Conservation (phyloP, 2,329 filamentous ascomycete genomes). For the Aspergillus calidoustus region DNA sequence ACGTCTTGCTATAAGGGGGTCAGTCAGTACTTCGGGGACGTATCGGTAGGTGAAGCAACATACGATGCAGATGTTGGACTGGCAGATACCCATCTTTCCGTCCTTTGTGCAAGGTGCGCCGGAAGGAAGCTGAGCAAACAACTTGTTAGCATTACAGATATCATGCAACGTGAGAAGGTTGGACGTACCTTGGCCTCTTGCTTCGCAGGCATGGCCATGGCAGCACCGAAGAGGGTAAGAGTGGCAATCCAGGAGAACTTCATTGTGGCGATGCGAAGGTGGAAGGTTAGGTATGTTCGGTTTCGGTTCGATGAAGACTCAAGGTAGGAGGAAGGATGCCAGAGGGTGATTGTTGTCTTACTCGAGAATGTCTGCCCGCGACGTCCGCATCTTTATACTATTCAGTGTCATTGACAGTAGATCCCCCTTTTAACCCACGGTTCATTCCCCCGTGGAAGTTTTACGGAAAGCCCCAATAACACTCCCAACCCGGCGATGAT, state of each 20-base stretch:
- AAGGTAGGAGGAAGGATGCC: neutral
- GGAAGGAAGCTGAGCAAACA: neutral
- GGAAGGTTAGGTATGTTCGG: neutral
- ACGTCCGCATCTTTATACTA: neutral
- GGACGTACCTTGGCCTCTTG: neutral
- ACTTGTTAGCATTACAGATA: neutral
- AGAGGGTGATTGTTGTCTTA: neutral
- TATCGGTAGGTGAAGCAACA: neutral
- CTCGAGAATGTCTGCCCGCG: neutral
- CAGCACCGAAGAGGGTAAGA: constrained; percentile 13
- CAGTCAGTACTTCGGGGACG: neutral
- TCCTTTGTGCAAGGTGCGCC: constrained; percentile 9
- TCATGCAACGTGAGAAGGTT: neutral
- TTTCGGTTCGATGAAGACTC: neutral
- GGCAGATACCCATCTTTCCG: constrained; percentile 9
- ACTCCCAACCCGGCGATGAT: constrained; percentile 1
- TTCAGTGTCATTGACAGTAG: neutral
- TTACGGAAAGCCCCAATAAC: constrained; percentile 7
- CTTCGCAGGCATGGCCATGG: constrained; percentile 6
- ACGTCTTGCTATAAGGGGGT: constrained; percentile 5
- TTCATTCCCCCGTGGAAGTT: neutral
- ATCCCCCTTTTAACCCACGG: constrained; percentile 1
- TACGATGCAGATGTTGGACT: constrained; percentile 13
- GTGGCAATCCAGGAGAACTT: constrained; percentile 12
- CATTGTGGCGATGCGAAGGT: constrained; percentile 18